Percentiles rank a stretch among this genome's conserved stretches.
phyloP scores from a whole-genome alignment of 352 stramenopile species.

The Blastocystis sp. region DNA sequence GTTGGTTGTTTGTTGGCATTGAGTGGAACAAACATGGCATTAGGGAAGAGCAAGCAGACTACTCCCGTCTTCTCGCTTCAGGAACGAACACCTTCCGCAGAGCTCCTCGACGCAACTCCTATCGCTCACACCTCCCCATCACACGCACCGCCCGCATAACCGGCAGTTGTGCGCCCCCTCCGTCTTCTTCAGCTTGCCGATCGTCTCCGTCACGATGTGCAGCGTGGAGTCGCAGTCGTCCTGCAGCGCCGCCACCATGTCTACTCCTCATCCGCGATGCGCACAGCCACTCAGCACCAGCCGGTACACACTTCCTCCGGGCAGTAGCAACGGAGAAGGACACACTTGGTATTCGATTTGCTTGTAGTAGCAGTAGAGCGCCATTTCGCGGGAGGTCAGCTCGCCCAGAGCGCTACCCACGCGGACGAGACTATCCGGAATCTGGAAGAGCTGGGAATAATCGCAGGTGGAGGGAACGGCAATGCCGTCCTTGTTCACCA shows the following conservation, averaged over 20 bases:
- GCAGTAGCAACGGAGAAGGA: background rate
- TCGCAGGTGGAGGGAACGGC: background rate
- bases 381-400: conserved; percentile 32
- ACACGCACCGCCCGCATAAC: conserved; percentile 23
- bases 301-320: conserved; percentile 19
- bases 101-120: background rate
- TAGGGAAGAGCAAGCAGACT: background rate
- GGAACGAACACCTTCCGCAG: conserved; percentile 26
- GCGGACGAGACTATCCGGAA: background rate
- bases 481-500: conserved; percentile 4
- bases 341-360: background rate
- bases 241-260: conserved; percentile 41
- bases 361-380: conserved; percentile 44
- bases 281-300: background rate
- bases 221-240: conserved; percentile 61
- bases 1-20: background rate
- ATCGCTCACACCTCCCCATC: background rate
- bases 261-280: background rate
- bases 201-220: conserved; percentile 64
- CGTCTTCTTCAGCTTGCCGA: conserved; percentile 10
- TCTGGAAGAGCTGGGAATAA: background rate
- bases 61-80: conserved; percentile 27
- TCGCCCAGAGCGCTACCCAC: conserved; percentile 19
- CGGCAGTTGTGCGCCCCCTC: background rate
- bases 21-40: background rate